Percentiles rank a stretch among this genome's conserved stretches.
These are phyloP conservation scores for Lactifluus echinatus DNA, from an alignment of 768 basidiomycete species.

Conservation along the genomic window DNA sequence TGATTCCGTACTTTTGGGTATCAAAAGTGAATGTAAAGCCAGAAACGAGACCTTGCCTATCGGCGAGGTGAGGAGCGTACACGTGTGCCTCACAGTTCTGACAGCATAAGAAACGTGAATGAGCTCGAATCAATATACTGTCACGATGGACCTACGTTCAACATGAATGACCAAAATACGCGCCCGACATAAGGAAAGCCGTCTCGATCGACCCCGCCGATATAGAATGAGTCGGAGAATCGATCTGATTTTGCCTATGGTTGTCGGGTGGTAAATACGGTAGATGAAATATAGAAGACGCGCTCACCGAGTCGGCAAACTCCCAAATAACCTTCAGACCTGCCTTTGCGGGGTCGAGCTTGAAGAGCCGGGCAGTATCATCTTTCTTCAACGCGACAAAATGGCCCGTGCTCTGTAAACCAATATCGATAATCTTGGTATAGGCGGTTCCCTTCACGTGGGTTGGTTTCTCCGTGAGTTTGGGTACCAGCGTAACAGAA, in stretches of 20 bases:
- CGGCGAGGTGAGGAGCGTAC: conserved; percentile 40
- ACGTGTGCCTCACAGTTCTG: conserved; percentile 52
- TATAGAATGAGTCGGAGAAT: conserved; percentile 43
- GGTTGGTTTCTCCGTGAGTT: conserved; percentile 40
- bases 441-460: conserved; percentile 39
- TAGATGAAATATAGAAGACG: not conserved
- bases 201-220: conserved; percentile 44
- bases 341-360: conserved; percentile 36
- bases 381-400: conserved; percentile 51
- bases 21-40: conserved; percentile 60
- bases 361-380: conserved; percentile 49
- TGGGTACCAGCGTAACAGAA: conserved; percentile 42
- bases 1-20: conserved; percentile 53
- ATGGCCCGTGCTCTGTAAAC: conserved; percentile 45
- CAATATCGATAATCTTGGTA: conserved; percentile 50
- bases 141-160: conserved; percentile 36
- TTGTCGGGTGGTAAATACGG: not conserved
- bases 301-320: conserved; percentile 46
- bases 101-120: conserved; percentile 1
- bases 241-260: conserved; percentile 35
- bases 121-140: not conserved
- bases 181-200: conserved; percentile 51
- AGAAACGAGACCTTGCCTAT: conserved; percentile 38
- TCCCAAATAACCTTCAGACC: conserved; percentile 39
- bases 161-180: conserved; percentile 54